A percentile compares a stretch with the other conserved stretches of the same genome.
These are phyloP conservation scores for Jackrogersella multiformis DNA, from an alignment of 495 filamentous ascomycete species.

Conservation along the genomic window DNA sequence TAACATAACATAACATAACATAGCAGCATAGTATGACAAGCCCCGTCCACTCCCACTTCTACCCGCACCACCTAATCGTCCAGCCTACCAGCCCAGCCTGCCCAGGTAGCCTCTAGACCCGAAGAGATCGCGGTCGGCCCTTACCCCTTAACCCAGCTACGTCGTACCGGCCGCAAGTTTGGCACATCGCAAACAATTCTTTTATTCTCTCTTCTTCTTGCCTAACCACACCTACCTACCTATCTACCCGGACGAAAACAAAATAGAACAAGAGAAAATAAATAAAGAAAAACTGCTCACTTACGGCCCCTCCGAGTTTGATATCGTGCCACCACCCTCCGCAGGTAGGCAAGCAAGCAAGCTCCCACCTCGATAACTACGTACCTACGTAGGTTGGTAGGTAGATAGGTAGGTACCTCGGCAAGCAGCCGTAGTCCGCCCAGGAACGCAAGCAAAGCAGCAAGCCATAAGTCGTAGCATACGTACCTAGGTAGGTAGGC, in stretches of 20 bases:
- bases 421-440: no score
- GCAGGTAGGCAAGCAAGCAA: neutral
- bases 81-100: no score
- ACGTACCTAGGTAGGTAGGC: conserved; percentile 7
- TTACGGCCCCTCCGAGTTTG: neutral
- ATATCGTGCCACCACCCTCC: neutral
- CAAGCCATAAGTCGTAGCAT: no score
- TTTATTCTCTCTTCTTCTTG: neutral
- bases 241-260: neutral
- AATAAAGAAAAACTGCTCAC: neutral
- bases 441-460: no score
- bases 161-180: neutral
- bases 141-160: neutral
- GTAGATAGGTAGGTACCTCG: no score
- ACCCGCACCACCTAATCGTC: neutral
- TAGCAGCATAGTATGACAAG: conserved; percentile 1
- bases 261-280: no score
- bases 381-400: neutral
- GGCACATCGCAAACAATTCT: neutral
- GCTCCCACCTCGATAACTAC: neutral
- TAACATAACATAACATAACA: no score
- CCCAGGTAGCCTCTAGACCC: neutral
- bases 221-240: neutral
- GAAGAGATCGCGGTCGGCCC: neutral
- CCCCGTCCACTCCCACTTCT: conserved; percentile 1